Evolutionary conservation across 805 yeast genomes (phyloP), one percentile per base, ranked within the genome.

Genomic region (Sugiyamaella chiloensis): DNA sequence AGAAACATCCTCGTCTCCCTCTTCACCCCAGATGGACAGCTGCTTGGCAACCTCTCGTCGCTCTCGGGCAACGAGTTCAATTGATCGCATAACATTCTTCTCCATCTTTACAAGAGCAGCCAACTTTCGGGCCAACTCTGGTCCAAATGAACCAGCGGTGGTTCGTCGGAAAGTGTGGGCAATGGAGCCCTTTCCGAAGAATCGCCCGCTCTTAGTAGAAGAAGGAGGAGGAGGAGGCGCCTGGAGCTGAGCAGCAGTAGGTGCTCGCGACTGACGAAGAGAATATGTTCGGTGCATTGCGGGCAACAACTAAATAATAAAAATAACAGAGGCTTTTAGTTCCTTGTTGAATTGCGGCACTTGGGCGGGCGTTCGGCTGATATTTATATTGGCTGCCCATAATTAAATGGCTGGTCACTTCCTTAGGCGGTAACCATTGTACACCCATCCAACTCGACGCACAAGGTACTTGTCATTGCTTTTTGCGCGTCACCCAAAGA

Each of bases 281-380:
- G 99, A 91, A 73, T 93, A 93, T 43, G 99, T 91, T 83, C 97
- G 86, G 79, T 91, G 97, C 99, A 93, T 93, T 47, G 47, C 59
- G n/a, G 34, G 12, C 16, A 29, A 17, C 34, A n/a, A 6, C 34
- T n/a, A n/a, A n/a, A n/a, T n/a, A n/a, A n/a, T n/a, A n/a, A n/a
- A n/a, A n/a, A n/a, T n/a, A n/a, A n/a, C n/a, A n/a, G n/a, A n/a
- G n/a, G n/a, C n/a, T n/a, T n/a, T n/a, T n/a, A n/a, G n/a, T n/a
- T n/a, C n/a, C n/a, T n/a, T n/a, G n/a, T n/a, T n/a, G n/a, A n/a
- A n/a, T n/a, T n/a, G n/a, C n/a, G n/a, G n/a, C n/a, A n/a, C n/a
- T n/a, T n/a, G n/a, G n/a, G 16, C 20, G 37, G 36, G 37, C 20
- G 37, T 21, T 34, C 37, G 37, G 37, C 37, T 34, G 37, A 34